Evolutionary conservation across 169 alveolate species (phyloP), one percentile per base, ranked within the genome.

Genomic region (Eimeria acervulina): DNA sequence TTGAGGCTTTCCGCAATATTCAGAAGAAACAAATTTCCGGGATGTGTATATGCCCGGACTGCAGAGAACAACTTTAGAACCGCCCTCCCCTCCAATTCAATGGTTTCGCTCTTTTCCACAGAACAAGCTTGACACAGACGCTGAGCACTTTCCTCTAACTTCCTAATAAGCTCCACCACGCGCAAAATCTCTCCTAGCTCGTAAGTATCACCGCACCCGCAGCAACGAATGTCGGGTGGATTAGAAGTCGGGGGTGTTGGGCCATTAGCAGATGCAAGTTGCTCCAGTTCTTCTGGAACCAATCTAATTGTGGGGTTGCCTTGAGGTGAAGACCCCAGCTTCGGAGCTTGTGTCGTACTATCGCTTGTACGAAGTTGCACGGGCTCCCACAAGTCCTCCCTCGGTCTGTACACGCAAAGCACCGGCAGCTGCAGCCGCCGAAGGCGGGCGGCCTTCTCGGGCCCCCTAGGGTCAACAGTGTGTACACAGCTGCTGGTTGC

Each of bases 401-500:
- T 44, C 1, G 76, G 74, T 55, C 51, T 44, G 21, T 44, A 74
- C 55, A 83, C 15, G 66, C 91, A 83, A 21, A 42, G 70, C 51
- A 83, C 91, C 74, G 91, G 91, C 91, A 83, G 31, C 21, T 55
- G 91, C 91, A 83, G 28, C 74, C 70, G 66, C 91, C 74, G 63
- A 21, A 1, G 68, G 47, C 74, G 66, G 47, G 72, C 72, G 36
- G 91, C 91, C 70, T 10, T 36, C 31, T 83, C 91, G 3, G n/a
- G 91, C 6, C 72, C 51, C 74, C 74, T 31, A 31, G 72, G 74
- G 74, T 33, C 74, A 19, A 8, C 15, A 19, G 70, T 21, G 52
- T 23, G 52, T 83, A 36, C 91, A 21, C 44, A 21, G 91, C 3
- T 47, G 91, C 72, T 55, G 19, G 13, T 2, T 23, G 31, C 7